Base-by-base conservation (phyloP, 2,329 filamentous ascomycete genomes). In the Aspergillus fumigatiaffinis region DNA sequence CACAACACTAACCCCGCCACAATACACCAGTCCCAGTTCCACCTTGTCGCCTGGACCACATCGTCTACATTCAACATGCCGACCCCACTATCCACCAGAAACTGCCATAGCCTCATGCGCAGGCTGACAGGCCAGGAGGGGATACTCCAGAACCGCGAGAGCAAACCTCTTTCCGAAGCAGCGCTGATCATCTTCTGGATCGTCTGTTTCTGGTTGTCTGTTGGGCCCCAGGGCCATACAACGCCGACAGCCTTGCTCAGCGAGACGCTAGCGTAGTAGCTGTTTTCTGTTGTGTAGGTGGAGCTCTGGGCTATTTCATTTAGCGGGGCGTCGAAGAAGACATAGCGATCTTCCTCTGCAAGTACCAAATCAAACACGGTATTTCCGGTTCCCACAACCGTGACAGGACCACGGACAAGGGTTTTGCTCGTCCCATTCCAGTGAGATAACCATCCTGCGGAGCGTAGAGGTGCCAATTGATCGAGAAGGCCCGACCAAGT, bases 61-160 rank as follows among this genome's bases (percentile, higher is more conserved):
- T 54, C 32, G 10, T 54, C 53, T 17, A 54, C 47, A 50, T 54
- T 54, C 32, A 54, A 35, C 38, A 38, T 50, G 17, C 47, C 53
- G 25, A 54, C 42, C 25, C 53, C 53, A 9, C 53, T 50, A 32
- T 54, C 47, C 2, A 48, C 44, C 53, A 54, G 20, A 25, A 54
- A 54, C 17, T n/a, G 28, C 46, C 53, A 54, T 20, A 54, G 23
- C 47, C 50, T 50, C 47, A 54, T 42, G 7, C 53, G 53, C 38
- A 54, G 53, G 42, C 49, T n/a, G 29, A 42, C 44, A 17, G 53
- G 53, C 53, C 53, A 54, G 23, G 21, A 47, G 10, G 44, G 44
- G 12, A 47, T 47, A 17, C 23, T 26, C 44, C 44, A 47, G 21
- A 47, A 47, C 23, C 44, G 44, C 6, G 44, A 26, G 21, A 47